Percentiles rank a stretch among this genome's conserved stretches.
phyloP scores from a whole-genome alignment of 352 stramenopile genomes.

The Globisporangium irregulare region DNA sequence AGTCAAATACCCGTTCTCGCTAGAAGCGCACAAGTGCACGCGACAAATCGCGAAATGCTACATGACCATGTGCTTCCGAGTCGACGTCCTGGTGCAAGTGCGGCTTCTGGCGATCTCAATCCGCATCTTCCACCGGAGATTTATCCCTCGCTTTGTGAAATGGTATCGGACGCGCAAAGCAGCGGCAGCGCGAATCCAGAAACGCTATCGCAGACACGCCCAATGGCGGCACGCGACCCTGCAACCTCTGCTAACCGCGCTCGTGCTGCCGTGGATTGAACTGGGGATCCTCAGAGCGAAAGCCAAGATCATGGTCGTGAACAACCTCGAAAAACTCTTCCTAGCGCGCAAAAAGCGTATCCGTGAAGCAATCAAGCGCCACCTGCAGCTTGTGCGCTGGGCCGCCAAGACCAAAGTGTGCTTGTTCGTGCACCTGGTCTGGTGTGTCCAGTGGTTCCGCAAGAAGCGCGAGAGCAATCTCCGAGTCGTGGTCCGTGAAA shows the following conservation, averaged over 20 bases:
- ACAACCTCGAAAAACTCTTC: conserved; percentile 18
- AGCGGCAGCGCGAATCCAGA: conserved; percentile 34
- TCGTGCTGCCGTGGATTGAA: conserved; percentile 18
- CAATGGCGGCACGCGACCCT: conserved; percentile 22
- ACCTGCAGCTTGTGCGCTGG: conserved; percentile 28
- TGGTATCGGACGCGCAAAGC: conserved; percentile 25
- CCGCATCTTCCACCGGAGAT: conserved; percentile 28
- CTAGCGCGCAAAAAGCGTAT: conserved; percentile 12
- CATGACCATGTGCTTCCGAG: conserved; percentile 24
- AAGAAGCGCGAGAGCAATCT: conserved; percentile 31
- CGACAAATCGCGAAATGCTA: conserved; percentile 26
- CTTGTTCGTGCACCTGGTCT: conserved; percentile 40
- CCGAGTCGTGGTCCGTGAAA: conserved; percentile 22
- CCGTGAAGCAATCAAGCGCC: conserved; percentile 16
- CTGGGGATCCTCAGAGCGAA: conserved; percentile 5
- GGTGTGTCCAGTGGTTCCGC: conserved; percentile 34
- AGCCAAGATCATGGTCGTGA: conserved; percentile 20
- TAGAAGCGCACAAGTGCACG: conserved; percentile 28
- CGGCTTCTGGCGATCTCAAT: conserved; percentile 29
- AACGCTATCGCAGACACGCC: conserved; percentile 20
- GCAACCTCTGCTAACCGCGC: conserved; percentile 14
- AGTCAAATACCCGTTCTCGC: conserved; percentile 27
- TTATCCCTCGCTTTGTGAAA: conserved; percentile 24
- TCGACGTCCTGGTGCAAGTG: conserved; percentile 20
- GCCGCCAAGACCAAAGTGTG: conserved; percentile 41